Conservation (phyloP, 108 stramenopile species). For the Stephanodiscus minutulus region DNA sequence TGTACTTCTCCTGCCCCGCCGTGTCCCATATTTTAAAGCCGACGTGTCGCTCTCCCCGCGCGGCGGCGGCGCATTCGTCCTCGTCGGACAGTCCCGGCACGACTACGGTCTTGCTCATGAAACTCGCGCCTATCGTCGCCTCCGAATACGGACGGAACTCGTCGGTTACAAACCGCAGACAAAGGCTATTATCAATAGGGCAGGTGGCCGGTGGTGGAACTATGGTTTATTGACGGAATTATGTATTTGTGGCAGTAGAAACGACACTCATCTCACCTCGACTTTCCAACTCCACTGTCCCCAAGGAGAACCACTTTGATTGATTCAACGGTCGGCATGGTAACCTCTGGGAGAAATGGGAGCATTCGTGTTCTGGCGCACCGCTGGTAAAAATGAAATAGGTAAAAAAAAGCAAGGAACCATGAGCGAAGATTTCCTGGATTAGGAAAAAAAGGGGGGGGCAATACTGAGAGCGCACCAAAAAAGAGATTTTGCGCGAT, state of each 20-base stretch:
- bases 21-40: constrained; percentile 88
- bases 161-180: constrained; percentile 56
- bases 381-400: not conserved
- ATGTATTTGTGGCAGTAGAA: not conserved
- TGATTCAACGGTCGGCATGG: constrained; percentile 11
- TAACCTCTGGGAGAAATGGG: not conserved
- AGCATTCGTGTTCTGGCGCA: not conserved
- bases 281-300: constrained; percentile 65
- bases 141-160: constrained; percentile 58
- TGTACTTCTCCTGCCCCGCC: constrained; percentile 90
- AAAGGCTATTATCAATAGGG: constrained; percentile 22
- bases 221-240: not conserved
- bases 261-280: constrained; percentile 12
- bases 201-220: not conserved
- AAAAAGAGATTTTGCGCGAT: too few species aligned
- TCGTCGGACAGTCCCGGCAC: constrained; percentile 7
- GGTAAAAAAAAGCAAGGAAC: too few species aligned
- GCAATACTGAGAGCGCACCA: too few species aligned
- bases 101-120: constrained; percentile 49
- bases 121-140: constrained; percentile 67
- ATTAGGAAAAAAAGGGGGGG: too few species aligned
- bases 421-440: too few species aligned
- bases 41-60: constrained; percentile 23
- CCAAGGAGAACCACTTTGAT: constrained; percentile 54
- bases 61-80: not conserved